Percentiles rank a stretch among this genome's conserved stretches.
These are phyloP conservation scores for Phytophthora nicotianae DNA, from an alignment of 352 stramenopile genomes.

Conservation along the genomic window DNA sequence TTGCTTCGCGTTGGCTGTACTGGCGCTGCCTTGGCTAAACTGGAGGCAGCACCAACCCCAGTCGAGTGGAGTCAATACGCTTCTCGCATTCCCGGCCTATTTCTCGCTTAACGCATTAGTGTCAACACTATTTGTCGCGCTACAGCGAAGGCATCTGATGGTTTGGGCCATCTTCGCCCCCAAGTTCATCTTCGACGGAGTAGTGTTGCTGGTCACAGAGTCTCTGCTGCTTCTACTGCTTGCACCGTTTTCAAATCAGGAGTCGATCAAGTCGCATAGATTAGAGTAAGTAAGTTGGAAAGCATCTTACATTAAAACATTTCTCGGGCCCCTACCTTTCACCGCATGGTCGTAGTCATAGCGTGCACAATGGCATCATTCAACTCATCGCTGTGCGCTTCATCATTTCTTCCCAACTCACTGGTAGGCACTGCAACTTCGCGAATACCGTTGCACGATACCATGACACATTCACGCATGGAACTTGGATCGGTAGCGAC, in stretches of 20 bases:
- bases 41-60: conserved; percentile 9
- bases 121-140: conserved; percentile 83
- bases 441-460: conserved; percentile 59
- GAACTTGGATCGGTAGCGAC: conserved; percentile 32
- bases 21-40: conserved; percentile 43
- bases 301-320: background rate
- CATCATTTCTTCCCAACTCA: conserved; percentile 20
- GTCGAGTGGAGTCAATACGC: background rate
- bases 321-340: conserved; percentile 6
- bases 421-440: conserved; percentile 39
- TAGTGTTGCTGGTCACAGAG: conserved; percentile 64
- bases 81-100: conserved; percentile 46
- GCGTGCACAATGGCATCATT: conserved; percentile 58
- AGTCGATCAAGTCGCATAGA: conserved; percentile 15
- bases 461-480: conserved; percentile 55
- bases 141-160: conserved; percentile 91
- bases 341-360: conserved; percentile 38
- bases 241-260: conserved; percentile 22
- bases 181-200: conserved; percentile 89
- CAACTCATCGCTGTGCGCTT: conserved; percentile 42
- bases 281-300: conserved; percentile 14
- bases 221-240: conserved; percentile 46
- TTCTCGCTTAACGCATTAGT: conserved; percentile 65
- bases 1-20: conserved; percentile 53
- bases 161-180: conserved; percentile 94